Base-by-base conservation (phyloP, 192 early-diverging fungal species). In the Pilaira anomala region DNA sequence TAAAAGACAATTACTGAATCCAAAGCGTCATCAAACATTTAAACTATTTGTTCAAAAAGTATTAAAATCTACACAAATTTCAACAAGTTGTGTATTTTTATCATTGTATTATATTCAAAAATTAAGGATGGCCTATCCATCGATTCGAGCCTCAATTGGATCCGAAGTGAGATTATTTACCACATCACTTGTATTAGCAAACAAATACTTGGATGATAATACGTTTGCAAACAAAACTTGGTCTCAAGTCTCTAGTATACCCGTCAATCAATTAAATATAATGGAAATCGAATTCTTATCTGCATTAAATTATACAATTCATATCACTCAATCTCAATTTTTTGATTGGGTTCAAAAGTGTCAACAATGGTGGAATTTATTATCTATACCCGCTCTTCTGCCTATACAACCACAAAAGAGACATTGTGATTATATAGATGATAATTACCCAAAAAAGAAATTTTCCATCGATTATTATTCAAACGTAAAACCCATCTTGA, bases 151-250 rank as follows among this genome's bases (percentile, higher is more conserved):
- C 48, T 76, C 77, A 28, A 69, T 72, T 39, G 93, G 93, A 45
- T 88, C 85, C 49, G 93, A 95, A 64, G 91, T 88, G 58, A 76
- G 92, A 16, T 67, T 94, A 44, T 89, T 95, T 67, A 88, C 91
- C 7, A 89, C 88, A n/a, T 85, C 91, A 33, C 78, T 95, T 33
- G 90, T 92, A 79, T 79, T 92, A 3, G 87, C 90, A 54, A 93
- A 90, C 78, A 95, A 95, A 66, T 87, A 84, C 65, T 76, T 93
- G 25, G 85, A 92, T 66, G 94, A 96, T 74, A 93, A 94, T 71
- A 94, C 91, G 48, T 96, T 91, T 65, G 87, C 94, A 12, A 93
- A 91, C 69, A 83, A 88, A 61, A 76, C 68, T 14, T 96, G 94
- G 94, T 84, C 88, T 16, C 84, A 93, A 59, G 90, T 96, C 18